phyloP scores from a whole-genome alignment of 1,284 basidiomycete species.

The Exobasidium cylindrosporum region DNA sequence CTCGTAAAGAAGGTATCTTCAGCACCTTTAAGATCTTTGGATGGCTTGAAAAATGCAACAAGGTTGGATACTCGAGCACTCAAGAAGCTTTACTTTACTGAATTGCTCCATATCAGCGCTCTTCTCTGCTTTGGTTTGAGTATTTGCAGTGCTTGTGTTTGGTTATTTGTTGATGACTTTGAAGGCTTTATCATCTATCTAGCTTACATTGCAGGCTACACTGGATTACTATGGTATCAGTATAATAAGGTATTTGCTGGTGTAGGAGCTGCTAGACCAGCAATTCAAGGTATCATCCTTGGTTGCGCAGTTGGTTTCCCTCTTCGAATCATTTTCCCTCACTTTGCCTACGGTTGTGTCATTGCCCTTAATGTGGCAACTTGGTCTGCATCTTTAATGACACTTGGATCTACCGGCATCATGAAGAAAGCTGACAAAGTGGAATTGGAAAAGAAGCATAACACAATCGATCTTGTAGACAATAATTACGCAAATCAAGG shows the following conservation, averaged over 20 bases:
- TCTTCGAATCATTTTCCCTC: too few species aligned
- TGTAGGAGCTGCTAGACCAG: background rate
- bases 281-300: background rate
- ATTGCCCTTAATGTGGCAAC: too few species aligned
- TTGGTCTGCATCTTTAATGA: too few species aligned
- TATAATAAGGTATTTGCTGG: constrained; percentile 1
- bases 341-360: too few species aligned
- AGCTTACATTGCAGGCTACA: constrained; percentile 2
- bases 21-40: too few species aligned
- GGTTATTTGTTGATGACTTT: constrained; percentile 1
- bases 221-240: background rate
- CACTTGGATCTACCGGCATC: too few species aligned
- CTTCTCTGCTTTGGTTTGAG: background rate
- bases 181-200: background rate
- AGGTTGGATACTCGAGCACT: constrained; percentile 2
- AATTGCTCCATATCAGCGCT: background rate
- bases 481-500: too few species aligned
- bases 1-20: too few species aligned
- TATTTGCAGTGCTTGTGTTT: background rate
- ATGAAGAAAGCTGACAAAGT: too few species aligned
- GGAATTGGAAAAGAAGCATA: too few species aligned
- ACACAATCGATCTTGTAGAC: too few species aligned
- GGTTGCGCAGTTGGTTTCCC: background rate
- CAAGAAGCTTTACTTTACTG: background rate
- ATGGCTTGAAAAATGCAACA: too few species aligned